phyloP scores from a whole-genome alignment of 208 protist species.

The Leptomonas pyrrhocoris region DNA sequence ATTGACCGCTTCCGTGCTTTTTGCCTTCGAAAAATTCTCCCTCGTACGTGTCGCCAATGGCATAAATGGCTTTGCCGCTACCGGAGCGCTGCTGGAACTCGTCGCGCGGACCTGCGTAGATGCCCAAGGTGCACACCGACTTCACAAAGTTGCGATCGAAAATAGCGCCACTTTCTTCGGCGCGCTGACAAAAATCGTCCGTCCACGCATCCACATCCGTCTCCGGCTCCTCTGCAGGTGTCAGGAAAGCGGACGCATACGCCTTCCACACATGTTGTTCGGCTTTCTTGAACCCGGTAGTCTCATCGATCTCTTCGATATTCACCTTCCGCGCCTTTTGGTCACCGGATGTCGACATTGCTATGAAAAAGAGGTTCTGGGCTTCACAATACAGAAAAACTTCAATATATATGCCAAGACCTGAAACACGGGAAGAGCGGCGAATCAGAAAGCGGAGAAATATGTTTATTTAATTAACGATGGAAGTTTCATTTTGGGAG shows the following conservation, averaged over 20 bases:
- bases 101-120: slow-evolving; percentile 88
- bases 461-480: background rate
- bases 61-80: slow-evolving; percentile 82
- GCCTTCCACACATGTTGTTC: slow-evolving; percentile 82
- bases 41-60: slow-evolving; percentile 87
- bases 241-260: slow-evolving; percentile 67
- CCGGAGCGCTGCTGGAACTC: slow-evolving; percentile 91
- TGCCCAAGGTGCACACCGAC: slow-evolving; percentile 76
- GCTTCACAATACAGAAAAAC: background rate
- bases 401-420: slow-evolving; percentile 5
- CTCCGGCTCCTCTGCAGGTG: slow-evolving; percentile 64
- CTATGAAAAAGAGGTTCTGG: background rate
- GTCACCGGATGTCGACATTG: slow-evolving; percentile 13
- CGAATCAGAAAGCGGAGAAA: slow-evolving; percentile 1
- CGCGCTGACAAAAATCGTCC: slow-evolving; percentile 75
- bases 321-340: slow-evolving; percentile 43
- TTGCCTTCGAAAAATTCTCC: slow-evolving; percentile 91
- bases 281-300: slow-evolving; percentile 80
- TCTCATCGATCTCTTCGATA: slow-evolving; percentile 80
- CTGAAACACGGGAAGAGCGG: no score
- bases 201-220: slow-evolving; percentile 78
- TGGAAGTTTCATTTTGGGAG: no score
- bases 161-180: slow-evolving; percentile 53
- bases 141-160: slow-evolving; percentile 83
- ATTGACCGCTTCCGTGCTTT: slow-evolving; percentile 83